A percentile compares a stretch with the other conserved stretches of the same genome.
These are phyloP conservation scores for Azolla pinnata DNA, from an alignment of 75 land plant species.

Conservation along the genomic window DNA sequence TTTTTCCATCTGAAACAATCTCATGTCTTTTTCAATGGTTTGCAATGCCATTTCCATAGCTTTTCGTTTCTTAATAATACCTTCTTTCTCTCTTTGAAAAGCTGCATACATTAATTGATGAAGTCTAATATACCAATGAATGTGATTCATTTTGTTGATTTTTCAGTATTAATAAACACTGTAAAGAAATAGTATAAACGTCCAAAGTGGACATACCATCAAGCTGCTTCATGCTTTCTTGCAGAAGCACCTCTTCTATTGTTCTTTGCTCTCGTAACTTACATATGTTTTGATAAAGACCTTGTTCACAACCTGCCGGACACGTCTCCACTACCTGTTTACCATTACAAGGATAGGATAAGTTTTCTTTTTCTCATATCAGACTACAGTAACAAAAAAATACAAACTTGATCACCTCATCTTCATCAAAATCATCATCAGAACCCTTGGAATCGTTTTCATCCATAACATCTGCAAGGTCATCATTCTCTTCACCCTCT, in stretches of 20 bases:
- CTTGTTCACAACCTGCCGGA: constrained; percentile 20
- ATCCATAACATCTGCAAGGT: constrained; percentile 27
- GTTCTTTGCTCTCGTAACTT: constrained; percentile 21
- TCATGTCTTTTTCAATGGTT: constrained; percentile 20
- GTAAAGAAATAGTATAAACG: not conserved
- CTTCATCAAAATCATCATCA: constrained; percentile 32
- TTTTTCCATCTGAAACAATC: constrained; percentile 18
- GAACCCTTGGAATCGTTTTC: constrained; percentile 22
- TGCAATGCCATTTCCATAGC: constrained; percentile 9
- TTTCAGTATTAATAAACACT: too few relatives aligned
- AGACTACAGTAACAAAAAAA: not conserved
- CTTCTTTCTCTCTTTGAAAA: constrained; percentile 19
- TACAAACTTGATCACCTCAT: constrained; percentile 15
- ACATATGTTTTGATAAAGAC: constrained; percentile 16
- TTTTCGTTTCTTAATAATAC: constrained; percentile 21
- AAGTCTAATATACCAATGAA: not conserved
- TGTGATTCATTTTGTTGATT: too few relatives aligned
- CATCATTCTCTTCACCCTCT: constrained; percentile 13
- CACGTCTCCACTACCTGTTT: constrained; percentile 25
- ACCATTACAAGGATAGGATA: not conserved
- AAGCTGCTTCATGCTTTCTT: constrained; percentile 16
- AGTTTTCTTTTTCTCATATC: not conserved
- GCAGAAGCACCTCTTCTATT: constrained; percentile 8
- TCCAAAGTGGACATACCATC: constrained; percentile 10
- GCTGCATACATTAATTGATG: constrained; percentile 7